Evolutionary conservation across 495 filamentous ascomycete genomes (phyloP).

Genomic region (Aspergillus ostianus): DNA sequence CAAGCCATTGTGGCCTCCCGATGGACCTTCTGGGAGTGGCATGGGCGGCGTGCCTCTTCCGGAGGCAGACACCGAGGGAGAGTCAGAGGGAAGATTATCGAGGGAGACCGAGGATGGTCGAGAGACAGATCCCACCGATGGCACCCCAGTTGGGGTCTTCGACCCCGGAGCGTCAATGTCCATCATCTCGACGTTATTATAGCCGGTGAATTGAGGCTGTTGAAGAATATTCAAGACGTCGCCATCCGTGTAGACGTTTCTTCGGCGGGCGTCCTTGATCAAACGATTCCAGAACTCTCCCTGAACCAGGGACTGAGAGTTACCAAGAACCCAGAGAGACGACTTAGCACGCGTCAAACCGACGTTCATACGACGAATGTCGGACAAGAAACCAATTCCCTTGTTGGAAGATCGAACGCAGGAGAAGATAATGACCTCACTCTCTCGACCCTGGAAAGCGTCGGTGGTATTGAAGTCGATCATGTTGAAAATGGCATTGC

Average conservation of each 20-base stretch:
- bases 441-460: conserved; percentile 94
- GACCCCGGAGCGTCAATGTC: conserved; percentile 30
- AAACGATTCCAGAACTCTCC: conserved; percentile 88
- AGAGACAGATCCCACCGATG: conserved; percentile 22
- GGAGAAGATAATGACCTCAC: conserved; percentile 97
- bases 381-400: conserved; percentile 95
- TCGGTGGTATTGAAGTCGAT: conserved; percentile 99
- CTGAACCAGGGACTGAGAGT: conserved; percentile 77
- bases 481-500: conserved; percentile 67
- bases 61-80: conserved; percentile 29
- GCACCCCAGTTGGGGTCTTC: conserved; percentile 13
- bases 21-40: conserved; percentile 33
- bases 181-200: conserved; percentile 48
- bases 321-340: conserved; percentile 92
- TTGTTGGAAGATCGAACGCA: conserved; percentile 91
- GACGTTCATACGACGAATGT: conserved; percentile 99
- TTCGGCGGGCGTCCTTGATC: conserved; percentile 71
- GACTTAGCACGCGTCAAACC: conserved; percentile 94
- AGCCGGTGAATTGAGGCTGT: conserved; percentile 48
- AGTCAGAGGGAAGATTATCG: conserved; percentile 25
- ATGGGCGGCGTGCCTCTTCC: conserved; percentile 26
- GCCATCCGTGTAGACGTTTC: conserved; percentile 74
- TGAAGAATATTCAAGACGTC: conserved; percentile 55
- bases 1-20: conserved; percentile 46
- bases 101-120: conserved; percentile 26